Conservation (phyloP, 495 filamentous ascomycete species). For the Penicillium turbatum region DNA sequence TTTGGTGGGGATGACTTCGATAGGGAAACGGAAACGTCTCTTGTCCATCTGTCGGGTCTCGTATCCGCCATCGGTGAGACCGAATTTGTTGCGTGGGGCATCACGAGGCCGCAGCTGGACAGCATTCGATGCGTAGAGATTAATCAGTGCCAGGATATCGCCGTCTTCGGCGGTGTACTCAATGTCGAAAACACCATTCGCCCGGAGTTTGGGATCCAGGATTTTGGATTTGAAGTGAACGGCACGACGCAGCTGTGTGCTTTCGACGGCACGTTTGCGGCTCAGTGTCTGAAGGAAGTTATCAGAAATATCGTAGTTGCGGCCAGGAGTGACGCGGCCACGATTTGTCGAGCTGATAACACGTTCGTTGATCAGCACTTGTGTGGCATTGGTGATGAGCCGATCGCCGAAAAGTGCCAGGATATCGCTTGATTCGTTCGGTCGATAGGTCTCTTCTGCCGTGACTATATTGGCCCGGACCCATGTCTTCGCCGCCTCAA, state of each 20-base stretch:
- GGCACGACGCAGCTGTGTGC: constrained; percentile 48
- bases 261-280: constrained; percentile 43
- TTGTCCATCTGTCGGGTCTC: constrained; percentile 67
- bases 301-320: constrained; percentile 56
- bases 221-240: constrained; percentile 51
- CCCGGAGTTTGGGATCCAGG: constrained; percentile 52
- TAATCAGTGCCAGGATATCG: constrained; percentile 62
- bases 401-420: constrained; percentile 40
- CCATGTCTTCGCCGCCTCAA: constrained; percentile 55
- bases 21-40: constrained; percentile 54
- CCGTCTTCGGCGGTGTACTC: constrained; percentile 52
- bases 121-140: constrained; percentile 58
- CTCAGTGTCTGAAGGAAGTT: constrained; percentile 48
- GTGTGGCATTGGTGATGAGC: constrained; percentile 51
- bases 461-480: constrained; percentile 56
- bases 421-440: constrained; percentile 37
- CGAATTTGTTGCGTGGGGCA: constrained; percentile 64
- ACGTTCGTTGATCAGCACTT: constrained; percentile 54
- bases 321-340: constrained; percentile 48
- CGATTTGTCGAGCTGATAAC: constrained; percentile 56
- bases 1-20: constrained; percentile 53
- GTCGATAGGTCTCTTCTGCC: constrained; percentile 45
- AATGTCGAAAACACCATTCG: constrained; percentile 25
- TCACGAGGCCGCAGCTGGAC: constrained; percentile 53
- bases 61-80: constrained; percentile 68